A percentile compares a stretch with the other conserved stretches of the same genome.
These are phyloP conservation scores for Candida sphagnicola DNA, from an alignment of 805 yeast species.

Conservation along the genomic window DNA sequence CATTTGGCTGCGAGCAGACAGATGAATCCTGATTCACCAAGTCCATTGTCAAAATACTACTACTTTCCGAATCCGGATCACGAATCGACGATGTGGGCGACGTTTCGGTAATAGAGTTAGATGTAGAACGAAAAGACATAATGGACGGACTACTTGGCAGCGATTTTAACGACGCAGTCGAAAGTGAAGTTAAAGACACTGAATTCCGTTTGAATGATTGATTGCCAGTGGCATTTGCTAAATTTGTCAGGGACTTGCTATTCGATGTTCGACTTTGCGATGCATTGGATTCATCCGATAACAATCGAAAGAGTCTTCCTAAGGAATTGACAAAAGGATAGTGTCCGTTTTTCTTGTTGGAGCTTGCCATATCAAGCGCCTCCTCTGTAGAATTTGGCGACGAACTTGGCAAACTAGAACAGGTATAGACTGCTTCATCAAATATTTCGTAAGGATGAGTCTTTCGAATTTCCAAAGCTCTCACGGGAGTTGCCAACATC, in stretches of 20 bases:
- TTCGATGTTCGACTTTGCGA: not conserved
- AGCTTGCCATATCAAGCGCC: slow-evolving; percentile 4
- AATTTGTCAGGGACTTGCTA: slow-evolving; percentile 5
- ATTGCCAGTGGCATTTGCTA: not conserved
- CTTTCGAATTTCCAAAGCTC: slow-evolving; percentile 38
- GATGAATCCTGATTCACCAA: slow-evolving; percentile 2
- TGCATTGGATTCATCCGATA: slow-evolving; percentile 27
- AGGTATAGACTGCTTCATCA: slow-evolving; percentile 59
- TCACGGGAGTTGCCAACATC: slow-evolving; percentile 14
- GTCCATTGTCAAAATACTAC: slow-evolving; percentile 1
- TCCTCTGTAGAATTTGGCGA: slow-evolving; percentile 2
- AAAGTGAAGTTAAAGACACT: slow-evolving; percentile 32
- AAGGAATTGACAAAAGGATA: slow-evolving; percentile 28
- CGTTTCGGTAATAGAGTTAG: slow-evolving; percentile 32
- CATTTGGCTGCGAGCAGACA: slow-evolving; percentile 24
- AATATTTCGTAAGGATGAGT: slow-evolving; percentile 61
- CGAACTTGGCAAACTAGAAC: slow-evolving; percentile 18
- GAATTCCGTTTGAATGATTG: slow-evolving; percentile 21
- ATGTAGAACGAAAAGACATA: slow-evolving; percentile 32
- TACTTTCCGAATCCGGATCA: slow-evolving; percentile 24
- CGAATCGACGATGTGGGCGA: slow-evolving; percentile 25
- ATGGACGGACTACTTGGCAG: slow-evolving; percentile 37
- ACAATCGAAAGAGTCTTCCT: slow-evolving; percentile 33
- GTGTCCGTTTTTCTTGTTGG: slow-evolving; percentile 8
- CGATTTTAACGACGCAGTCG: slow-evolving; percentile 27